A percentile compares a stretch with the other conserved stretches of the same genome.
Evolutionary conservation across 139 green algal genomes (phyloP).

Genomic region (Chlorella sp.): DNA sequence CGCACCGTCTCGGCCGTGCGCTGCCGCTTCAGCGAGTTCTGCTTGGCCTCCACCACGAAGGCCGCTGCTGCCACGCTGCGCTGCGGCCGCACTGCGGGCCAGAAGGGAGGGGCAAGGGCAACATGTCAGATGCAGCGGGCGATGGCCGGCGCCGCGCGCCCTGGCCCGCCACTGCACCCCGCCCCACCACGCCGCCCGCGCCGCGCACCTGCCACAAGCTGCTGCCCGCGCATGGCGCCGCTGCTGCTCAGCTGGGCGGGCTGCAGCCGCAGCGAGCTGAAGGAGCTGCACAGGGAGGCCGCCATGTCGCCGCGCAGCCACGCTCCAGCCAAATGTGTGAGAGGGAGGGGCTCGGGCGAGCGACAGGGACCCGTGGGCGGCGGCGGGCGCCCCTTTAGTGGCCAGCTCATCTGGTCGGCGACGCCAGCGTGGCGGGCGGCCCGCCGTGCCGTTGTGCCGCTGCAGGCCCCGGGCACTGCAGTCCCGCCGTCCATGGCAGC

Average conservation of each 20-base stretch:
- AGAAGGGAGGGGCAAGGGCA: background rate
- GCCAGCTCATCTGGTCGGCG: too few species aligned
- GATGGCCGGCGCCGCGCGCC: background rate
- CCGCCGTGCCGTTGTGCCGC: too few species aligned
- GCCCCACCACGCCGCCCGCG: background rate
- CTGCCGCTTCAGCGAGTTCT: slow-evolving; percentile 68
- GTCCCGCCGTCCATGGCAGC: too few species aligned
- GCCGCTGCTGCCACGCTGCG: slow-evolving; percentile 8
- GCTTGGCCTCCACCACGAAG: slow-evolving; percentile 50
- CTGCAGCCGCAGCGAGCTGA: slow-evolving; percentile 22
- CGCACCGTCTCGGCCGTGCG: slow-evolving; percentile 60
- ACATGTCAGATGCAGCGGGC: background rate
- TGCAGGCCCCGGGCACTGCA: too few species aligned
- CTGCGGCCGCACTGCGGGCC: slow-evolving; percentile 19
- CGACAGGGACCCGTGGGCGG: background rate
- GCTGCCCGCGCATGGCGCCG: slow-evolving; percentile 14
- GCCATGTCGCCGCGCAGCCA: slow-evolving; percentile 9
- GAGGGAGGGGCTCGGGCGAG: background rate
- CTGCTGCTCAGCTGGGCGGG: slow-evolving; percentile 10
- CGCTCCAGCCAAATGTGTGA: background rate
- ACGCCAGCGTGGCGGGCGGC: too few species aligned
- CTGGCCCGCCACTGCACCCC: background rate
- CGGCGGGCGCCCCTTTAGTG: too few species aligned
- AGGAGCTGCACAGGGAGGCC: slow-evolving; percentile 32
- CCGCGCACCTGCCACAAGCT: slow-evolving; percentile 29